Evolutionary conservation across 495 filamentous ascomycete genomes (phyloP), one percentile per base, ranked within the genome.

Genomic region (Bacidia rubella): DNA sequence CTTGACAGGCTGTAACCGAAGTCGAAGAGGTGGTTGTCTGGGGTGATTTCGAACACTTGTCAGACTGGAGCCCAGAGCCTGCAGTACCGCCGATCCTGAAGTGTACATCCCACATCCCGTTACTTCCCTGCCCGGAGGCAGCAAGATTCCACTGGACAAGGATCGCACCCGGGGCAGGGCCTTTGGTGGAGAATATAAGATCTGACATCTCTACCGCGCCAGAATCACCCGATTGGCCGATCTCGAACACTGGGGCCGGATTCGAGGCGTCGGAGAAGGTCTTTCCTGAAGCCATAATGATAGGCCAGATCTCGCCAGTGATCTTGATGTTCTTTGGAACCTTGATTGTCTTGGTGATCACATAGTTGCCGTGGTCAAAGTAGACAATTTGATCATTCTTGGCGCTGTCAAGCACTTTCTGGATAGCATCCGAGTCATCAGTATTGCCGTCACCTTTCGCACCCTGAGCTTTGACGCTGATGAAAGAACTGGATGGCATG

Each of bases 91-190:
- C 82, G 21, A 83, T 71, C 53, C 90, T 87, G 66, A 87, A 82
- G 67, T 96, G 90, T 9, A 89, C 84, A 62, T 97, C 90, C 88
- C 88, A 97, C 70, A 95, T 78, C 32, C 78, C 90, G 5, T 76
- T 76, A 0, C 82, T 78, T 52, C 86, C 90, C 42, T 83, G 80
- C 7, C 75, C 77, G 5, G 76, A 63, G 20, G 75, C 78, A 7
- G 75, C 82, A 4, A 95, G 62, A 69, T 97, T 96, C 88, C 89
- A 97, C 61, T 97, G 75, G 65, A 95, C 77, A 43, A 97, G 70
- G 59, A 94, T 85, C 22, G 90, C 90, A 53, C 90, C 90, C 17
- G 89, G 85, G 56, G 85, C 80, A 2, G 86, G 68, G 2, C 75
- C 90, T 46, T 83, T 71, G 35, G 90, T 89, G 58, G 81, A 73